phyloP scores from a whole-genome alignment of 495 filamentous ascomycete genomes.

The Parachaetomium inaequale region DNA sequence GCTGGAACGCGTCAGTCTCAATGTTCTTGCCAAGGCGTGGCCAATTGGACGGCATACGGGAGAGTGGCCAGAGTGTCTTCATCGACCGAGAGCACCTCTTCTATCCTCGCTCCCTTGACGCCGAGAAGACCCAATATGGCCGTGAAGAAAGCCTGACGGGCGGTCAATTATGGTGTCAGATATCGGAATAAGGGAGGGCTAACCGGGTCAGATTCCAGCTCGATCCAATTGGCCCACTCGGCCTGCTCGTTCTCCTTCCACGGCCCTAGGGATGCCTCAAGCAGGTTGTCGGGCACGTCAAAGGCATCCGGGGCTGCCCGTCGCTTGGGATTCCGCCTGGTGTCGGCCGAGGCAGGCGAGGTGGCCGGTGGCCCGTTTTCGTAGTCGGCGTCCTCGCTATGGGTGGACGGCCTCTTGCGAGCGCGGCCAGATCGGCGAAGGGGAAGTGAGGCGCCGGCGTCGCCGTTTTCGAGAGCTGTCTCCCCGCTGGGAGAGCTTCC shows the following conservation, averaged over 20 bases:
- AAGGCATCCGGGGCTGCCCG: constrained; percentile 34
- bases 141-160: constrained; percentile 70
- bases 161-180: constrained; percentile 9
- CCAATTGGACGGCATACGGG: constrained; percentile 48
- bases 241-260: constrained; percentile 42
- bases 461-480: neutral
- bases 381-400: constrained; percentile 23
- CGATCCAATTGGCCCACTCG: constrained; percentile 67
- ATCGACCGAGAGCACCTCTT: constrained; percentile 76
- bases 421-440: constrained; percentile 36
- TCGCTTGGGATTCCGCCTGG: constrained; percentile 38
- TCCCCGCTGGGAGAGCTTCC: neutral
- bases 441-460: neutral
- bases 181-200: constrained; percentile 21
- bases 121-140: constrained; percentile 76
- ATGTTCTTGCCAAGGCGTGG: neutral
- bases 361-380: constrained; percentile 1
- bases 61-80: constrained; percentile 61
- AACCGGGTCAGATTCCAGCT: constrained; percentile 90
- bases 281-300: constrained; percentile 32
- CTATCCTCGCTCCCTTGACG: constrained; percentile 65
- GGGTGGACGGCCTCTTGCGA: constrained; percentile 29
- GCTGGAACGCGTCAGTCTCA: constrained; percentile 34
- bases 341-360: neutral
- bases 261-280: constrained; percentile 36